phyloP scores from a whole-genome alignment of 2,329 filamentous ascomycete species.

The Raffaelea arxii region DNA sequence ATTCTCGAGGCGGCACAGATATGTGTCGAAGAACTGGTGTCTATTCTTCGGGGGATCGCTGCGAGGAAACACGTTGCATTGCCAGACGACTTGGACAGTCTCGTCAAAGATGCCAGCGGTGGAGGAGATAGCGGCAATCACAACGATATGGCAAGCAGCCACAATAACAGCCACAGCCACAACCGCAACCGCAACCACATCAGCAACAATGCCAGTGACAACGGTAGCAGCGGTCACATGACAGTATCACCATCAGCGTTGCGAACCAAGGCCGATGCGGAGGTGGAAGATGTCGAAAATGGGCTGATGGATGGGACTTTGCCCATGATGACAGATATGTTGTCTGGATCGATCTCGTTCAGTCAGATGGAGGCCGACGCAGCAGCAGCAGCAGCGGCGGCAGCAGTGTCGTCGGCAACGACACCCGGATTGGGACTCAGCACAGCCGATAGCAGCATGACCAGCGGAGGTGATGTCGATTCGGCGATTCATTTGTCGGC shows the following conservation, averaged over 20 bases:
- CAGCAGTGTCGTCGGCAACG: neutral
- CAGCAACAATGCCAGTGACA: too few relatives aligned
- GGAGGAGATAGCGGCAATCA: neutral
- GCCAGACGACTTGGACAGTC: slow-evolving; percentile 2
- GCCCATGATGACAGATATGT: too few relatives aligned
- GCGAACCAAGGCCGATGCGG: too few relatives aligned
- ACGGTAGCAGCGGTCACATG: too few relatives aligned
- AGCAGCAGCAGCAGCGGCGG: slow-evolving; percentile 1
- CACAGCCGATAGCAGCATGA: too few relatives aligned
- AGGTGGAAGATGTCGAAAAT: too few relatives aligned
- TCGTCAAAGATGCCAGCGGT: neutral
- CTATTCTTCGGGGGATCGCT: slow-evolving; percentile 2
- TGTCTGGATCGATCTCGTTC: neutral
- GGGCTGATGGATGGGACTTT: too few relatives aligned
- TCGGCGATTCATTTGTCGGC: slow-evolving; percentile 5
- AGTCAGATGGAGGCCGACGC: neutral
- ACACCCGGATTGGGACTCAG: too few relatives aligned
- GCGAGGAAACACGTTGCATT: neutral
- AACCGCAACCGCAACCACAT: too few relatives aligned
- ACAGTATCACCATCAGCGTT: too few relatives aligned
- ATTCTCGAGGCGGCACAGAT: slow-evolving; percentile 4
- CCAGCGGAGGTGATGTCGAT: slow-evolving; percentile 2
- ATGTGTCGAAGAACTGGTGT: neutral
- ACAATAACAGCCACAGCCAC: neutral
- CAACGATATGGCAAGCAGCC: neutral